Conservation (phyloP, 192 early-diverging fungal species). For the Lunasporangiospora selenospora region DNA sequence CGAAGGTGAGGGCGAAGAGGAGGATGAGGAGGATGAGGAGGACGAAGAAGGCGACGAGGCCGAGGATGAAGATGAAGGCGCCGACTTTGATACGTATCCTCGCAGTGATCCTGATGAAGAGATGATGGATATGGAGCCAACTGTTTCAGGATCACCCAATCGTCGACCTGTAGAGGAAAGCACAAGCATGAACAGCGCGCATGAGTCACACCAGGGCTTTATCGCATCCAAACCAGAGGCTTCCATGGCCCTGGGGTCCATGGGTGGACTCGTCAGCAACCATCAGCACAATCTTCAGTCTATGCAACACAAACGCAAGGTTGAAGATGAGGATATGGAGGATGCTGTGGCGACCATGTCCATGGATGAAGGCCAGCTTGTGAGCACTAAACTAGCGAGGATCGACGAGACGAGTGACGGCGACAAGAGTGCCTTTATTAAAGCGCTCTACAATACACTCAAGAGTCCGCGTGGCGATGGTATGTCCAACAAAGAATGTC, state of each 20-base stretch:
- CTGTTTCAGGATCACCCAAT: no score
- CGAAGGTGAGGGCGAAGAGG: not conserved
- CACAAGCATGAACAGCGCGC: no score
- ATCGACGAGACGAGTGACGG: constrained; percentile 35
- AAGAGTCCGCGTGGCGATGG: constrained; percentile 43
- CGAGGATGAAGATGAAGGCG: constrained; percentile 32
- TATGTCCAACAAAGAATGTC: not conserved
- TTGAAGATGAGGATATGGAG: constrained; percentile 46
- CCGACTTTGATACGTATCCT: constrained; percentile 20
- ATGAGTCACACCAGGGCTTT: constrained; percentile 16
- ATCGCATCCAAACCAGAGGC: constrained; percentile 43
- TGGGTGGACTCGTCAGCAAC: not conserved
- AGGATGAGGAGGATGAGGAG: constrained; percentile 9
- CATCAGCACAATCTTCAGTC: not conserved
- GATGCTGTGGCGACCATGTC: constrained; percentile 28
- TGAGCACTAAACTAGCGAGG: constrained; percentile 42
- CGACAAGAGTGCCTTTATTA: constrained; percentile 29
- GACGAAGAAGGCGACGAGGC: constrained; percentile 30
- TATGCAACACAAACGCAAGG: constrained; percentile 20
- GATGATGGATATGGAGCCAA: constrained; percentile 33
- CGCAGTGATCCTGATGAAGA: constrained; percentile 18
- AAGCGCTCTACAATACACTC: constrained; percentile 43
- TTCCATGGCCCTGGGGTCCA: not conserved
- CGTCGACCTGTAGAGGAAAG: no score
- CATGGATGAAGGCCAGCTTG: constrained; percentile 43